These are phyloP conservation scores for Nelumbo lutea DNA, from an alignment of 164 flowering plant genomes.

Conservation along the genomic window DNA sequence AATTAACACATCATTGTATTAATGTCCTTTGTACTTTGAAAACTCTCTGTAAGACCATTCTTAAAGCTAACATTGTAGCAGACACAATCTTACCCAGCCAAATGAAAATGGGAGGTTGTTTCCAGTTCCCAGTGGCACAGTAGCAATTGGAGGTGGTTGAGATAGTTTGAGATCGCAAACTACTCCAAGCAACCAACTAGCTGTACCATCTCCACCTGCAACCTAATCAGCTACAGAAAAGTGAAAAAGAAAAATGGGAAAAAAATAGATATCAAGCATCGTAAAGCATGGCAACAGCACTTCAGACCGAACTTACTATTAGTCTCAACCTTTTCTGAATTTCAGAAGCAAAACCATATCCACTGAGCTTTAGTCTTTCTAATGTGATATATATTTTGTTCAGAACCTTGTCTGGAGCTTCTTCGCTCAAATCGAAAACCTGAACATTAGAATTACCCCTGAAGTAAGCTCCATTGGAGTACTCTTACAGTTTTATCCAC, in stretches of 20 bases:
- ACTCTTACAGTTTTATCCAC: no score
- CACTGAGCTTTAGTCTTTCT: slow-evolving; percentile 42
- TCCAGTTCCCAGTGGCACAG: slow-evolving; percentile 92
- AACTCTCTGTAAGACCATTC: not conserved
- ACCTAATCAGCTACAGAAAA: slow-evolving; percentile 42
- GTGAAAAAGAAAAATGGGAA: not conserved
- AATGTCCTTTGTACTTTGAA: not conserved
- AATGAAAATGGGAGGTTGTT: slow-evolving; percentile 85
- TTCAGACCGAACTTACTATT: slow-evolving; percentile 47
- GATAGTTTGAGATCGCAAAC: slow-evolving; percentile 80
- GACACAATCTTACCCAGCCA: slow-evolving; percentile 67
- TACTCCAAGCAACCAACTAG: slow-evolving; percentile 92
- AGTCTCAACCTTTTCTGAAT: slow-evolving; percentile 54
- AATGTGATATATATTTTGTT: slow-evolving; percentile 45
- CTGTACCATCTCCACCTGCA: slow-evolving; percentile 99
- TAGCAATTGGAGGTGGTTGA: slow-evolving; percentile 83
- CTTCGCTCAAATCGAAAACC: slow-evolving; percentile 73
- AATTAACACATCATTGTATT: not conserved
- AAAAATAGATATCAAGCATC: not conserved
- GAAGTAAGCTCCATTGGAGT: not conserved
- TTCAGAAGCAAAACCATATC: slow-evolving; percentile 39
- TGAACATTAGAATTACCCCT: slow-evolving; percentile 15
- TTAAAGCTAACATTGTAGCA: not conserved
- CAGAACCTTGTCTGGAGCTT: slow-evolving; percentile 68
- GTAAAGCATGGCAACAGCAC: not conserved